Percentiles rank a stretch among this genome's conserved stretches.
Conservation (phyloP, 495 filamentous ascomycete species). For the Copromyces sp. region DNA sequence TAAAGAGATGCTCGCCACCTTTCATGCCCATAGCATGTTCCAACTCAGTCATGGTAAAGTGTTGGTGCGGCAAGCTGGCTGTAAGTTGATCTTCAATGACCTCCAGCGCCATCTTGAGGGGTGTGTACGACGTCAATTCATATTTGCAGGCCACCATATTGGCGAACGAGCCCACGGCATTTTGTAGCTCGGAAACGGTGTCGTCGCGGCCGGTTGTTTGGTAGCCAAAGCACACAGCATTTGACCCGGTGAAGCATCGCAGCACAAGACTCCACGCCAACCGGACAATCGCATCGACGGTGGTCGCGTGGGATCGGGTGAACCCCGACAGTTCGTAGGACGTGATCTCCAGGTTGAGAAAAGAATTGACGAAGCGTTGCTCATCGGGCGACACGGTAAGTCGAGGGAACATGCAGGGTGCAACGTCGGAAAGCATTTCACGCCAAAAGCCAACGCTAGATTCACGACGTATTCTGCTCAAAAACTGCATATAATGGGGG, state of each 20-base stretch:
- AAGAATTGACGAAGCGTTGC: conserved; percentile 22
- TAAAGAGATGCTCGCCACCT: conserved; percentile 32
- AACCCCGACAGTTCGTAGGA: conserved; percentile 27
- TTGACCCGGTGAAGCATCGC: conserved; percentile 31
- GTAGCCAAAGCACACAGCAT: conserved; percentile 34
- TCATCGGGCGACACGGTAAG: conserved; percentile 16
- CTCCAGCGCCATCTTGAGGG: conserved; percentile 23
- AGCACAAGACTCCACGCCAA: conserved; percentile 38
- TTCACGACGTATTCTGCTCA: conserved; percentile 22
- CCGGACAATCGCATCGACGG: conserved; percentile 28
- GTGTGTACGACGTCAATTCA: conserved; percentile 19
- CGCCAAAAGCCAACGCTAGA: conserved; percentile 32
- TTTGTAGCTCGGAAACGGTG: conserved; percentile 23
- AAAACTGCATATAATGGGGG: conserved; percentile 28
- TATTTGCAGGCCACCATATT: conserved; percentile 29
- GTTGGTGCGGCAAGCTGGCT: conserved; percentile 28
- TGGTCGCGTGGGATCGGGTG: conserved; percentile 21
- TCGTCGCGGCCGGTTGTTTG: conserved; percentile 33
- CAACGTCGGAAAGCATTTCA: conserved; percentile 23
- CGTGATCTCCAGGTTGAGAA: conserved; percentile 28
- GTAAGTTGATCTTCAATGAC: conserved; percentile 26
- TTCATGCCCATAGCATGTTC: conserved; percentile 34
- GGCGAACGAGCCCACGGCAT: conserved; percentile 35
- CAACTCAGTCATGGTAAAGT: conserved; percentile 32
- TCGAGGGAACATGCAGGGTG: conserved; percentile 31